A percentile compares a stretch with the other conserved stretches of the same genome.
phyloP scores from a whole-genome alignment of 768 basidiomycete genomes.

The Mycena albidolilacea region DNA sequence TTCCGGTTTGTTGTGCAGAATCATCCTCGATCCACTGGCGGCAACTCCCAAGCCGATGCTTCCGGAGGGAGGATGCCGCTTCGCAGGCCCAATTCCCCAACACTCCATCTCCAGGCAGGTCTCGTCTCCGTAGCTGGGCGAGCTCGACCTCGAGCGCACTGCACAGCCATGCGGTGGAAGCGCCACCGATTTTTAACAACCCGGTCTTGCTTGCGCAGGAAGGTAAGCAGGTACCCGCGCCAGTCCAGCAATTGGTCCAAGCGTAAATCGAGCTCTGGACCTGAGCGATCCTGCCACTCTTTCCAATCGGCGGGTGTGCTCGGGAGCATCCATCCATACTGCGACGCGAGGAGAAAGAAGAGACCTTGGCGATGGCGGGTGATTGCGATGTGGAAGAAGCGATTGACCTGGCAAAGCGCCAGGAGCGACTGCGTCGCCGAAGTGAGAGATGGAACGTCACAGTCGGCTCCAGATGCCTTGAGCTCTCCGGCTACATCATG shows the following conservation, averaged over 20 bases:
- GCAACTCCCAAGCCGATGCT: slow-evolving; percentile 21
- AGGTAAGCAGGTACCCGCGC: slow-evolving; percentile 33
- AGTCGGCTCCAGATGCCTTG: slow-evolving; percentile 1
- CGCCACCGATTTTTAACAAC: slow-evolving; percentile 37
- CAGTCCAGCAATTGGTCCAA: slow-evolving; percentile 31
- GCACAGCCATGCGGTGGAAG: slow-evolving; percentile 38
- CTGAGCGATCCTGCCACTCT: slow-evolving; percentile 15
- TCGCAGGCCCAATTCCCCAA: slow-evolving; percentile 17
- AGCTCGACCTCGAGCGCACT: slow-evolving; percentile 30
- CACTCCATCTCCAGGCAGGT: slow-evolving; percentile 29
- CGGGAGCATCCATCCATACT: slow-evolving; percentile 39
- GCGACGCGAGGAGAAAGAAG: slow-evolving; percentile 34
- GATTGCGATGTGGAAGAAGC: slow-evolving; percentile 27
- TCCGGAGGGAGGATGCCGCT: slow-evolving; percentile 19
- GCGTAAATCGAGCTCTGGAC: slow-evolving; percentile 23
- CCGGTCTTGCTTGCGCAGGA: slow-evolving; percentile 36
- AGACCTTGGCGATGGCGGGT: slow-evolving; percentile 25
- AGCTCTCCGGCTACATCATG: slow-evolving; percentile 7
- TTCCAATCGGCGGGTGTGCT: slow-evolving; percentile 32
- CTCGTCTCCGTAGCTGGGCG: slow-evolving; percentile 5
- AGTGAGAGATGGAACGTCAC: slow-evolving; percentile 25
- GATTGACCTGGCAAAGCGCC: slow-evolving; percentile 29
- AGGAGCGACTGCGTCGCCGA: slow-evolving; percentile 32
- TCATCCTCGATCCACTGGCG: too few species aligned
- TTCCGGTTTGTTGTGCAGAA: background rate